Percentiles rank a stretch among this genome's conserved stretches.
phyloP scores from a whole-genome alignment of 1,139 yeast genomes.

The Sugiyamaella pinicola region DNA sequence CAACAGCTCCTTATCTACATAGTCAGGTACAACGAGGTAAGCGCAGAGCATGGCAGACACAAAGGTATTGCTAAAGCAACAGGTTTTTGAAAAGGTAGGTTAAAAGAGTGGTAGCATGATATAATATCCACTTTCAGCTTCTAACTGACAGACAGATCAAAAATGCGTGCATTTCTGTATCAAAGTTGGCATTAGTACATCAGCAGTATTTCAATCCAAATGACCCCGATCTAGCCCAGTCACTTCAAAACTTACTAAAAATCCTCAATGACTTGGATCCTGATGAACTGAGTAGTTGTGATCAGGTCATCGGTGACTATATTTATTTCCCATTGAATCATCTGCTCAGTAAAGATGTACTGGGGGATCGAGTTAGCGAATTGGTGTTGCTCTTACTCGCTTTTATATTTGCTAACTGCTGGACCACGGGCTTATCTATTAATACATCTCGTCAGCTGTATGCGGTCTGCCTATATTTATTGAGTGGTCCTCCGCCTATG shows the following conservation, averaged over 20 bases:
- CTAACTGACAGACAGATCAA: slow-evolving; percentile 20
- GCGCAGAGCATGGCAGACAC: slow-evolving; percentile 12
- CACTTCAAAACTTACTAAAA: slow-evolving; percentile 34
- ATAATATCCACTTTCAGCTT: background rate
- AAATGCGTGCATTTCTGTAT: slow-evolving; percentile 46
- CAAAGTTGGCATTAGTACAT: slow-evolving; percentile 49
- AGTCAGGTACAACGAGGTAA: too few species aligned
- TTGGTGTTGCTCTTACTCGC: slow-evolving; percentile 47
- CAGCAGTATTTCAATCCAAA: slow-evolving; percentile 40
- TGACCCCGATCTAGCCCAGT: slow-evolving; percentile 38
- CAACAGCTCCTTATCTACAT: too few species aligned
- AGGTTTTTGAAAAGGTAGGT: slow-evolving; percentile 14
- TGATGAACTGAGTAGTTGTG: slow-evolving; percentile 23
- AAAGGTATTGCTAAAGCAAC: background rate
- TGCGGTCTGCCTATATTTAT: slow-evolving; percentile 51
- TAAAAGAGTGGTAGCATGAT: background rate
- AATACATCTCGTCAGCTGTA: slow-evolving; percentile 53
- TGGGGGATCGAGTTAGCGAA: slow-evolving; percentile 51
- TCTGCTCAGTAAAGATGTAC: slow-evolving; percentile 47
- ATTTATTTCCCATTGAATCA: slow-evolving; percentile 62
- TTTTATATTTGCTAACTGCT: slow-evolving; percentile 49
- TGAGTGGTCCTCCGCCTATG: slow-evolving; percentile 47
- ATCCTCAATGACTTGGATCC: slow-evolving; percentile 24
- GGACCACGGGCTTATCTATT: slow-evolving; percentile 50
- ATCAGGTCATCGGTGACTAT: slow-evolving; percentile 55